phyloP scores from a whole-genome alignment of 1,139 yeast species.

The Saccharomycopsis crataegensis region DNA sequence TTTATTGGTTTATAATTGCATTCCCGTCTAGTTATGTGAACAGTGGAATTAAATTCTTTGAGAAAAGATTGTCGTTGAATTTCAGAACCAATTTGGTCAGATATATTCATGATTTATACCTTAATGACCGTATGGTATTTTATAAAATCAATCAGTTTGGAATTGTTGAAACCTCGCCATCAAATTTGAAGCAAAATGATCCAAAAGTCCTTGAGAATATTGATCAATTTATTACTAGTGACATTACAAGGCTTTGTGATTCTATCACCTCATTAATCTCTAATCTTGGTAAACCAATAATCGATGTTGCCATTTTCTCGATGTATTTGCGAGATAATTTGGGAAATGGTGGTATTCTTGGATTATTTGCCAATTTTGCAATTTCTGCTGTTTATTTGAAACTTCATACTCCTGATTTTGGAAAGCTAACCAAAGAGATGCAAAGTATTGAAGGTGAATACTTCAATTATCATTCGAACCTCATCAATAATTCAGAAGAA shows the following conservation, averaged over 20 bases:
- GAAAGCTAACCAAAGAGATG: constrained; percentile 70
- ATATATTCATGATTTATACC: constrained; percentile 83
- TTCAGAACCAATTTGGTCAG: constrained; percentile 80
- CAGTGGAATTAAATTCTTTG: constrained; percentile 79
- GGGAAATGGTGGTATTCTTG: constrained; percentile 78
- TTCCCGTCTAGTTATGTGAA: constrained; percentile 92
- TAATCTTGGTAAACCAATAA: constrained; percentile 84
- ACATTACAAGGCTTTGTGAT: constrained; percentile 68
- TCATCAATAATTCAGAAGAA: constrained; percentile 87
- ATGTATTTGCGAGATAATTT: constrained; percentile 77
- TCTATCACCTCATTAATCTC: constrained; percentile 81
- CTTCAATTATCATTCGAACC: constrained; percentile 77
- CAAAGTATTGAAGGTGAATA: constrained; percentile 76
- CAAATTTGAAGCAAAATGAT: neutral
- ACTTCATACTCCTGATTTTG: constrained; percentile 76
- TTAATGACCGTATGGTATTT: constrained; percentile 75
- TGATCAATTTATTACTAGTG: constrained; percentile 79
- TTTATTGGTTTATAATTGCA: constrained; percentile 84
- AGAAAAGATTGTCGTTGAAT: constrained; percentile 69
- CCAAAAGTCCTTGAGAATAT: constrained; percentile 29
- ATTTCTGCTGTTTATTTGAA: constrained; percentile 72
- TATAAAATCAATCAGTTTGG: constrained; percentile 46
- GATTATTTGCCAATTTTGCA: constrained; percentile 75
- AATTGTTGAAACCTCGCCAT: constrained; percentile 13
- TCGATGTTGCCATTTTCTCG: constrained; percentile 82